A percentile compares a stretch with the other conserved stretches of the same genome.
Conservation (phyloP, 306 rosid species). For the Cucurbita ficifolia region DNA sequence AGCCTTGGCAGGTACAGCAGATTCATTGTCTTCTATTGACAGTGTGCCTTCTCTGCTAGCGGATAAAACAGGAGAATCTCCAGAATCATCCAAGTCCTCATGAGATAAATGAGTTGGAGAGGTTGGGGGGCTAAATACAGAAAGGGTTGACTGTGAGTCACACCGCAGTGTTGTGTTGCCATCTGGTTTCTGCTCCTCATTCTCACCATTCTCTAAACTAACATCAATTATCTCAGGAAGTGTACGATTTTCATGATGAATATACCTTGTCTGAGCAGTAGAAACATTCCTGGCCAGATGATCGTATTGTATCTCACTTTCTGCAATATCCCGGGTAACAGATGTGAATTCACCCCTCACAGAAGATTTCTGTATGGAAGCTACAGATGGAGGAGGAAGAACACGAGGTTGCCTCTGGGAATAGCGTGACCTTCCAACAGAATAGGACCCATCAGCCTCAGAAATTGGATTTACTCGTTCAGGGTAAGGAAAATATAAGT, state of each 20-base stretch:
- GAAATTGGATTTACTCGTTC: conserved; percentile 45
- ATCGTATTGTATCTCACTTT: conserved; percentile 44
- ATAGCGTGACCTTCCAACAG: conserved; percentile 65
- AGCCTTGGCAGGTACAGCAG: conserved; percentile 18
- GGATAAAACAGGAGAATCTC: conserved; percentile 41
- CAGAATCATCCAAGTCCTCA: conserved; percentile 77
- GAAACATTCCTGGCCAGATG: conserved; percentile 34
- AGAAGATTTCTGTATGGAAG: conserved; percentile 39
- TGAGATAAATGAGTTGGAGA: conserved; percentile 92
- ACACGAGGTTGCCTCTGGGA: conserved; percentile 86
- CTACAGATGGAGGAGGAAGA: conserved; percentile 74
- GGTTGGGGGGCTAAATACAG: conserved; percentile 86
- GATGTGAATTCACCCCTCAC: conserved; percentile 40
- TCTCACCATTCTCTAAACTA: conserved; percentile 31
- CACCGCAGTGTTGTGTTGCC: conserved; percentile 37
- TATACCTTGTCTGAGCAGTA: conserved; percentile 29
- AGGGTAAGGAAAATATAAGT: conserved; percentile 42
- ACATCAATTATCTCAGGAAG: conserved; percentile 36
- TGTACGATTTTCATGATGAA: conserved; percentile 17
- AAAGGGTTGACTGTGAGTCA: conserved; percentile 91
- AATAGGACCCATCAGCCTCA: conserved; percentile 60
- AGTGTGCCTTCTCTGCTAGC: conserved; percentile 31
- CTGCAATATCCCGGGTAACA: conserved; percentile 41
- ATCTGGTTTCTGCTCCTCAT: conserved; percentile 33
- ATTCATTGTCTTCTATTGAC: conserved; percentile 31